These are phyloP conservation scores for Hirschioporus abietinus DNA, from an alignment of 768 basidiomycete genomes.

Conservation along the genomic window DNA sequence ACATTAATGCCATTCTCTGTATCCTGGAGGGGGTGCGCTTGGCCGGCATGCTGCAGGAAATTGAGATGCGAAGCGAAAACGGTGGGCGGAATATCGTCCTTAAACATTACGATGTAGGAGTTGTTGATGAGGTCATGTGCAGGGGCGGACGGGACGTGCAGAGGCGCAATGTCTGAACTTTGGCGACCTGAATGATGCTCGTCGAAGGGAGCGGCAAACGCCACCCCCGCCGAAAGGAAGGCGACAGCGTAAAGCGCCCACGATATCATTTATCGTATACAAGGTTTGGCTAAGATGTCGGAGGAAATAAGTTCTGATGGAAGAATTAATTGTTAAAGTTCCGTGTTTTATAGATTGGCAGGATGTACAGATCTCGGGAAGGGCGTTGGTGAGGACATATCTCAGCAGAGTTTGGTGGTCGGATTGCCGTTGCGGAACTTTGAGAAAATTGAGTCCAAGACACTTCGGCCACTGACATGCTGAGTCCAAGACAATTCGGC, in stretches of 20 bases:
- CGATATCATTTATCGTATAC: background rate
- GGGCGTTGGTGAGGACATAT: background rate
- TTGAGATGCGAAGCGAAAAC: conserved; percentile 73
- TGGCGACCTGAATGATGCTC: background rate
- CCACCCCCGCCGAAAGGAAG: background rate
- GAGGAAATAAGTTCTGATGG: too few relatives aligned
- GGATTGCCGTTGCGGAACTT: background rate
- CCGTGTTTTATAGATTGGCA: background rate
- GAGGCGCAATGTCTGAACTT: background rate
- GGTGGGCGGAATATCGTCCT: conserved; percentile 53
- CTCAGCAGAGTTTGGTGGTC: background rate
- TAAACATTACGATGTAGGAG: conserved; percentile 90
- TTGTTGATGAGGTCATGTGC: conserved; percentile 73
- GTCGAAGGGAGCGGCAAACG: background rate
- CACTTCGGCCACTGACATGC: too few relatives aligned
- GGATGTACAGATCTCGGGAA: background rate
- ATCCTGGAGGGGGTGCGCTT: conserved; percentile 46
- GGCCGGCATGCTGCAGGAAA: conserved; percentile 62
- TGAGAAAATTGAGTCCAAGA: background rate
- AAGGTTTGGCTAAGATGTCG: background rate
- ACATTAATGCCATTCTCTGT: conserved; percentile 27
- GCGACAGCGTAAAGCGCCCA: background rate
- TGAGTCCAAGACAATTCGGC: too few relatives aligned
- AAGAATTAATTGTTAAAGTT: too few relatives aligned
- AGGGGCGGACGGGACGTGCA: background rate